These are phyloP conservation scores for Pistacia integerrima DNA, from an alignment of 345 rosid genomes.

Conservation along the genomic window DNA sequence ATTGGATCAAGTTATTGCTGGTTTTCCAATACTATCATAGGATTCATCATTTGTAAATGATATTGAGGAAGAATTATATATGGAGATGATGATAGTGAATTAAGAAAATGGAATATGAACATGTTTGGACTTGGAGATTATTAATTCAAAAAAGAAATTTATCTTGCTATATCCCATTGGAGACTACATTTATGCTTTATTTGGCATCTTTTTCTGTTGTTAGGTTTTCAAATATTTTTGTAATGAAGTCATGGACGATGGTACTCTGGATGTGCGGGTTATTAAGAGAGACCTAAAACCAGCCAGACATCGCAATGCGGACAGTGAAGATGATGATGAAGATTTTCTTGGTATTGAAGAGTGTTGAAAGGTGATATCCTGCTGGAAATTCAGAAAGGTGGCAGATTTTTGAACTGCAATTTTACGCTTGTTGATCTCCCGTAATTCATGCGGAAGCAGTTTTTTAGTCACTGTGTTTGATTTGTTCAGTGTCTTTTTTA, in stretches of 20 bases:
- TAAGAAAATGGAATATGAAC: not conserved
- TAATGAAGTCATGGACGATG: conserved; percentile 70
- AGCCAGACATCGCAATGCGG: conserved; percentile 67
- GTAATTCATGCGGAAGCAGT: no score
- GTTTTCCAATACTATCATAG: not conserved
- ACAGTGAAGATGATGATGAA: conserved; percentile 64
- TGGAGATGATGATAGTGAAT: not conserved
- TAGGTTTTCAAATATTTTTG: conserved; percentile 92
- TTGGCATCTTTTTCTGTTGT: conserved; percentile 20
- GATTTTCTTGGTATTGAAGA: conserved; percentile 84
- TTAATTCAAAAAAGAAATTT: not conserved
- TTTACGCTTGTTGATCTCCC: no score
- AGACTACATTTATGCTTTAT: not conserved
- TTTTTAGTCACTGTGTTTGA: no score
- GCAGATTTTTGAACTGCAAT: no score
- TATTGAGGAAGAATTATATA: not conserved
- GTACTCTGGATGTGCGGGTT: conserved; percentile 85
- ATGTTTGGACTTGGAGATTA: not conserved
- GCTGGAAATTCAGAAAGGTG: no score
- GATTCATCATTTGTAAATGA: not conserved
- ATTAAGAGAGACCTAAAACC: conserved; percentile 92
- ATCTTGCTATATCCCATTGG: not conserved
- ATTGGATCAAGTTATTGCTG: not conserved
- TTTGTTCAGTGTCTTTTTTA: no score
- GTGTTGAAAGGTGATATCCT: conserved; percentile 36